Base-by-base conservation (phyloP, 352 stramenopile genomes). In the Aphanomyces euteiches region DNA sequence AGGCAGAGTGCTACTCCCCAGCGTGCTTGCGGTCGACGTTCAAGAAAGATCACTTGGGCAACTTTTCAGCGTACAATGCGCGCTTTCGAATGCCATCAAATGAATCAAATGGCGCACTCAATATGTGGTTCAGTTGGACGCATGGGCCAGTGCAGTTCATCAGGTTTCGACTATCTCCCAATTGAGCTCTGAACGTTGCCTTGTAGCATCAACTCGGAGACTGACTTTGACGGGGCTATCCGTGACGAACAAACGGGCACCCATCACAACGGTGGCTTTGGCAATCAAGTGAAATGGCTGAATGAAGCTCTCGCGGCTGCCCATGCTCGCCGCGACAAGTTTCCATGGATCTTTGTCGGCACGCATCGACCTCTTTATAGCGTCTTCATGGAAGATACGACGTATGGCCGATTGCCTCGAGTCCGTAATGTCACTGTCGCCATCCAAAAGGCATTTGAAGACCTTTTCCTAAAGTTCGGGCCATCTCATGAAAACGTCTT, bases 341-440 rank as follows among this genome's bases (percentile, higher is more conserved):
- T 77, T n/a, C 81, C 78, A 1, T 89, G 81, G 81, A 12, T 89
- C 43, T 61, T 89, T 57, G 79, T 89, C 0, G 69, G 71, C 0
- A 87, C 87, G 72, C 79, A 89, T 64, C 75, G 79, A 37, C 72
- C 79, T 12, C 77, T 89, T 43, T 89, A 89, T 74, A 84, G 78
- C 36, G 65, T 76, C 1, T 76, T 78, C 0, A 83, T 66, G 36
- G 75, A 73, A 54, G 66, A 77, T 19, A 74, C 64, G 17, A 67
- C 47, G 34, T 69, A 58, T 36, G 50, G 50, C 50, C 50, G 50
- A 17, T 28, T 19, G 50, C 21, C 50, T 10, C 7, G 36, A 36
- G 50, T 58, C 7, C 50, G 3, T 1, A 58, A 58, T 37, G 50
- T 58, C 50, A 58, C 50, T 17, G 17, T 13, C 19, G 50, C 48